These are phyloP conservation scores for Aspergillus brasiliensis DNA, from an alignment of 2,329 filamentous ascomycete species.

Conservation along the genomic window DNA sequence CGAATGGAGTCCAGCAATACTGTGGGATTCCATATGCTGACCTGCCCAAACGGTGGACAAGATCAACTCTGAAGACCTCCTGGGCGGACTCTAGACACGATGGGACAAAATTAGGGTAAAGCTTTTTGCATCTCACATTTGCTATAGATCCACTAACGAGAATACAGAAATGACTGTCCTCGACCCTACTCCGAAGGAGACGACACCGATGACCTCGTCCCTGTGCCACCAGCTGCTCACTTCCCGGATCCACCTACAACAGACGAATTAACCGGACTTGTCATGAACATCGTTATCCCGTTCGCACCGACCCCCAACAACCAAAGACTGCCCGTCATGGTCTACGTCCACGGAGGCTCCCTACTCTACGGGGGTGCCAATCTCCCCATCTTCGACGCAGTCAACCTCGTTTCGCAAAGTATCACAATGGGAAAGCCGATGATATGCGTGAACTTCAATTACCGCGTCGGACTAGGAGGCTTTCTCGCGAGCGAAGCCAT, in stretches of 20 bases:
- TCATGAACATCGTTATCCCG: conserved; percentile 31
- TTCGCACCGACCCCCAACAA: background rate
- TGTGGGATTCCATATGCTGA: conserved; percentile 29
- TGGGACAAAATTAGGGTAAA: conserved; percentile 27
- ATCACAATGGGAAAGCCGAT: conserved; percentile 20
- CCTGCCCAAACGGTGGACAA: conserved; percentile 27
- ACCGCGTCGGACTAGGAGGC: conserved; percentile 29
- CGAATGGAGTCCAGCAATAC: conserved; percentile 28
- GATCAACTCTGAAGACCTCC: conserved; percentile 21
- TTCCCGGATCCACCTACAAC: conserved; percentile 11
- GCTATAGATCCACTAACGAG: background rate
- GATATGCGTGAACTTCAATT: conserved; percentile 30
- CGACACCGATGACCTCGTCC: conserved; percentile 25
- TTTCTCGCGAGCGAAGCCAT: conserved; percentile 25
- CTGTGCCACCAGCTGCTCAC: conserved; percentile 24
- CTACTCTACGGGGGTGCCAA: conserved; percentile 31
- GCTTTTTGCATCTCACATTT: background rate
- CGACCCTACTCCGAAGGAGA: conserved; percentile 23
- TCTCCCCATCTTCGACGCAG: conserved; percentile 28
- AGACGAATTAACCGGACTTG: conserved; percentile 25
- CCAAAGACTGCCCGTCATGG: conserved; percentile 23
- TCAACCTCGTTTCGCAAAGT: conserved; percentile 29
- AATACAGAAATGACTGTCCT: conserved; percentile 24
- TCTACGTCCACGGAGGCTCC: conserved; percentile 31
- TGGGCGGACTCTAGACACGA: conserved; percentile 24